Percentiles rank a stretch among this genome's conserved stretches.
Conservation (phyloP, 2,329 filamentous ascomycete species). For the Celoporthe dispersa region DNA sequence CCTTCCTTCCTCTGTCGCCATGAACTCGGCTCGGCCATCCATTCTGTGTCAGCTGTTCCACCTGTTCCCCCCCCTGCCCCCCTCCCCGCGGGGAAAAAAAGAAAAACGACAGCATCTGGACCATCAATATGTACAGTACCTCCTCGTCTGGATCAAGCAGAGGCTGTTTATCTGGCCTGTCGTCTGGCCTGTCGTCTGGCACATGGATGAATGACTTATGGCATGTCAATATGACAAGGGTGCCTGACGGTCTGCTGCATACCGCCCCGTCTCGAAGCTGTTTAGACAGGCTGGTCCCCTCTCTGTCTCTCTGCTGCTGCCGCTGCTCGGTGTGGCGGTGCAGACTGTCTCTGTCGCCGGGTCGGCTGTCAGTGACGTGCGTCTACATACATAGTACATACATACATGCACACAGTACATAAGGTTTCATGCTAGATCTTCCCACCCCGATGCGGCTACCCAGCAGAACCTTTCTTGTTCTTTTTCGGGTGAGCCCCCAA, state of each 20-base stretch:
- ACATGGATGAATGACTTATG: too few species aligned
- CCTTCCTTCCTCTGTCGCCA: neutral
- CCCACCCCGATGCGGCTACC: neutral
- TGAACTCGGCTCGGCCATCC: neutral
- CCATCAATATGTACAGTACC: too few species aligned
- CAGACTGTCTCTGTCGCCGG: conserved; percentile 1
- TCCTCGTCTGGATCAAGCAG: too few species aligned
- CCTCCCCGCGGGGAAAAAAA: neutral
- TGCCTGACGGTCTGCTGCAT: too few species aligned
- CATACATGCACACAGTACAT: neutral
- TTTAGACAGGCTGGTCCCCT: too few species aligned
- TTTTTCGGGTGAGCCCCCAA: neutral
- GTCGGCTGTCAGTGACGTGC: neutral
- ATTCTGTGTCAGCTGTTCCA: neutral
- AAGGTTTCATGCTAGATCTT: conserved; percentile 1
- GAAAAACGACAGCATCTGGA: neutral
- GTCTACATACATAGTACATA: neutral
- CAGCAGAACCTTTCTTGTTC: neutral
- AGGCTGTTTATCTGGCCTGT: too few species aligned
- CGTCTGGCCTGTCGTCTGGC: too few species aligned
- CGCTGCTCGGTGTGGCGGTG: conserved; percentile 24
- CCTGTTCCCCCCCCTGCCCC: too few species aligned
- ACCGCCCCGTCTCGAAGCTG: too few species aligned
- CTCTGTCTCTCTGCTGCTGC: neutral
- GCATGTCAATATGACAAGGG: too few species aligned